phyloP scores from a whole-genome alignment of 208 protist species.

The Leishmania tarentolae region DNA sequence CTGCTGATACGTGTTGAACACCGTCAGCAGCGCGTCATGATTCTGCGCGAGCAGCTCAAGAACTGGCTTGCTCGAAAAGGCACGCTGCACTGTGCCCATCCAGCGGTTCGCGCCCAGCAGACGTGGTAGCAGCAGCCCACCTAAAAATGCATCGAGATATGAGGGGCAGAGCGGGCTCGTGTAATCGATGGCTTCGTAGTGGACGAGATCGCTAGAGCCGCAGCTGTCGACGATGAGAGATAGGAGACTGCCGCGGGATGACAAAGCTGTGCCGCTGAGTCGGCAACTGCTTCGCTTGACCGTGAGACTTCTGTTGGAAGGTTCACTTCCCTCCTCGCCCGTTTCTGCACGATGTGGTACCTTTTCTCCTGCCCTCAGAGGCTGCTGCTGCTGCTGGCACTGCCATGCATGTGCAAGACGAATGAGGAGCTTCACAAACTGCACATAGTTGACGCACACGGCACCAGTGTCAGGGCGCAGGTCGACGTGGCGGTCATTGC shows the following conservation, averaged over 20 bases:
- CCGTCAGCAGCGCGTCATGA: conserved; percentile 42
- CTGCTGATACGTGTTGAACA: conserved; percentile 52
- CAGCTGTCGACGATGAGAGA: not conserved
- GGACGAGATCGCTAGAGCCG: conserved; percentile 1
- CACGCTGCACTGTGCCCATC: conserved; percentile 26
- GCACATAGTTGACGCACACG: conserved; percentile 52
- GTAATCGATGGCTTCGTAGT: conserved; percentile 45
- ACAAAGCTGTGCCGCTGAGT: not conserved
- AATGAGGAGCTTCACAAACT: conserved; percentile 73
- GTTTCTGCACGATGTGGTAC: not conserved
- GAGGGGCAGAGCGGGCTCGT: conserved; percentile 37
- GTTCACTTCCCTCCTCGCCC: not conserved
- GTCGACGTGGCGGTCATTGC: conserved; percentile 65
- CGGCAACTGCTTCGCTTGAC: not conserved
- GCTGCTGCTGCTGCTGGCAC: conserved; percentile 29
- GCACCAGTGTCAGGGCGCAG: conserved; percentile 51
- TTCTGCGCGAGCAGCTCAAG: conserved; percentile 35
- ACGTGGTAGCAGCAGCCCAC: conserved; percentile 48
- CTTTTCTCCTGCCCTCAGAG: not conserved
- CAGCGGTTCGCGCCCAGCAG: conserved; percentile 44
- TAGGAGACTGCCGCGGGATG: not conserved
- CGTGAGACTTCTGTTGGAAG: not conserved
- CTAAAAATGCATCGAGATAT: conserved; percentile 48
- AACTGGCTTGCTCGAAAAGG: conserved; percentile 25
- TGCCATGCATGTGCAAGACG: conserved; percentile 76